phyloP scores from a whole-genome alignment of 2,329 filamentous ascomycete genomes.

The Hyphodiscus sp. region DNA sequence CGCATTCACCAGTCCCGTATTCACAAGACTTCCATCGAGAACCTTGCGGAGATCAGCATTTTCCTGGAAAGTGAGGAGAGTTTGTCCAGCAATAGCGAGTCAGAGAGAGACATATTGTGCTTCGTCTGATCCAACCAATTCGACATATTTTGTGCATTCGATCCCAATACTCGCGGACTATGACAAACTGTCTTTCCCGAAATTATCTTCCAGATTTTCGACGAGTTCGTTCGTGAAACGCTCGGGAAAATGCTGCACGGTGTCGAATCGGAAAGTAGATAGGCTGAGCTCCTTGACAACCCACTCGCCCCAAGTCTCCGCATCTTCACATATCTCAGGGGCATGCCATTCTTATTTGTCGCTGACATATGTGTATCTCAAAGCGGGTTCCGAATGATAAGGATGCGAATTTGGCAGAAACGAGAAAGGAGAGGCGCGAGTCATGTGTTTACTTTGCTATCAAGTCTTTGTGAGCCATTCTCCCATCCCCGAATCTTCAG shows the following conservation, averaged over 20 bases:
- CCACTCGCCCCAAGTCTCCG: slow-evolving; percentile 61
- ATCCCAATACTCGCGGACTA: slow-evolving; percentile 62
- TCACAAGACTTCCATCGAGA: slow-evolving; percentile 51
- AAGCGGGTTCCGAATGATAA: too few relatives aligned
- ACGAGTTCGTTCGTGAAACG: slow-evolving; percentile 57
- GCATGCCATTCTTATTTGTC: slow-evolving; percentile 53
- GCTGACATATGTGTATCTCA: too few relatives aligned
- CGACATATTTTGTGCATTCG: slow-evolving; percentile 44
- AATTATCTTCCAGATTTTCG: slow-evolving; percentile 41
- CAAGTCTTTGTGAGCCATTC: too few relatives aligned
- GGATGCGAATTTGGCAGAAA: too few relatives aligned
- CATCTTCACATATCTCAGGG: slow-evolving; percentile 54
- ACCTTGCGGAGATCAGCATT: slow-evolving; percentile 52
- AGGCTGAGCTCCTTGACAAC: slow-evolving; percentile 51
- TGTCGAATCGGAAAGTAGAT: slow-evolving; percentile 61
- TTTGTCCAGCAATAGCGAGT: slow-evolving; percentile 58
- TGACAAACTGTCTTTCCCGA: slow-evolving; percentile 42
- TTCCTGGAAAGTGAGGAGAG: slow-evolving; percentile 50
- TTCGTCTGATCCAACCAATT: slow-evolving; percentile 49
- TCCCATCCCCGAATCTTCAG: too few relatives aligned
- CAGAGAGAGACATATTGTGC: slow-evolving; percentile 51
- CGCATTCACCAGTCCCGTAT: slow-evolving; percentile 44
- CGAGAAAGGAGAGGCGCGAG: too few relatives aligned
- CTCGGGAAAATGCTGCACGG: slow-evolving; percentile 61
- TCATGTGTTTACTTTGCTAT: too few relatives aligned